Conservation (phyloP, 192 early-diverging fungal genomes). For the Entrophospora sp. region DNA sequence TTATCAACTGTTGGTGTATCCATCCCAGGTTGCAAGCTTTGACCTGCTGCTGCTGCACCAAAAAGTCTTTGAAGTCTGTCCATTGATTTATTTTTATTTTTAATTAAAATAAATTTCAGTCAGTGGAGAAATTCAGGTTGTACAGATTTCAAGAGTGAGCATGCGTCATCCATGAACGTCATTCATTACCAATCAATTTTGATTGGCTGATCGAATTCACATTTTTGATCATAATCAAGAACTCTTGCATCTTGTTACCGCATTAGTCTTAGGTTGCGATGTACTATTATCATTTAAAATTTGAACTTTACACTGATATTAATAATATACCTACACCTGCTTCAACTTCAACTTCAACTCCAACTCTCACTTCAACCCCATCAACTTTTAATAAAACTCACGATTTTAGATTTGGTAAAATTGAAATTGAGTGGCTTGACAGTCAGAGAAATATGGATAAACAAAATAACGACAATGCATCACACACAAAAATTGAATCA, state of each 20-base stretch:
- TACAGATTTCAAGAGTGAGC: too few relatives aligned
- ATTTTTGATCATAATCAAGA: too few relatives aligned
- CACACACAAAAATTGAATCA: background rate
- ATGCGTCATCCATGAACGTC: too few relatives aligned
- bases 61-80: conserved; percentile 53
- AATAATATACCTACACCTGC: background rate
- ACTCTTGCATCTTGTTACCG: too few relatives aligned
- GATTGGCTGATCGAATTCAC: too few relatives aligned
- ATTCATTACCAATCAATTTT: too few relatives aligned
- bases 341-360: background rate
- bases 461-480: background rate
- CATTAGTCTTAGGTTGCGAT: too few relatives aligned
- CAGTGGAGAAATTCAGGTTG: too few relatives aligned
- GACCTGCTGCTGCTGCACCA: conserved; percentile 39
- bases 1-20: conserved; percentile 96
- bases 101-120: too few relatives aligned
- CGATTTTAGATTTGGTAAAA: conserved; percentile 26
- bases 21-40: conserved; percentile 54
- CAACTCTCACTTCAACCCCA: background rate
- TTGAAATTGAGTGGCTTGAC: conserved; percentile 28
- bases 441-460: too few relatives aligned
- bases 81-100: too few relatives aligned
- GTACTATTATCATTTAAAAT: conserved; percentile 21
- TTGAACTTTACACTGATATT: background rate
- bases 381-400: conserved; percentile 10